Percentiles rank a stretch among this genome's conserved stretches.
phyloP scores from a whole-genome alignment of 2,329 filamentous ascomycete genomes.

The Coniosporium tulheliwenetii region DNA sequence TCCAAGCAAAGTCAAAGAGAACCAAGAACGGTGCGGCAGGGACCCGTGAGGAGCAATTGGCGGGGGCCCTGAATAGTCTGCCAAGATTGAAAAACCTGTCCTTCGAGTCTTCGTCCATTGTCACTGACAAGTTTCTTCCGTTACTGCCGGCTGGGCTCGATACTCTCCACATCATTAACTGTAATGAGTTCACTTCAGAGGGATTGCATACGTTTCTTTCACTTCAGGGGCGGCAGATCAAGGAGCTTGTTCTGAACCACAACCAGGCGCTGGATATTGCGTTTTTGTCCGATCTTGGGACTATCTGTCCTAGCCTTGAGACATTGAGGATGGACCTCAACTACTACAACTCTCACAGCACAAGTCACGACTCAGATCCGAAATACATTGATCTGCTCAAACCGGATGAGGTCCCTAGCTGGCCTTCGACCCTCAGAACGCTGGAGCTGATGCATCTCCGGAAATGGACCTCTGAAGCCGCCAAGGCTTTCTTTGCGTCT shows the following conservation, averaged over 20 bases:
- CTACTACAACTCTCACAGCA: constrained; percentile 56
- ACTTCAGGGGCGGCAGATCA: constrained; percentile 51
- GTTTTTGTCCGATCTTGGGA: constrained; percentile 53
- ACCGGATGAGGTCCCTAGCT: constrained; percentile 52
- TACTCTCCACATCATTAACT: constrained; percentile 62
- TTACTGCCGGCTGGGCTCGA: constrained; percentile 50
- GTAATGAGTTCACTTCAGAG: constrained; percentile 55
- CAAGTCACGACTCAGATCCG: constrained; percentile 57
- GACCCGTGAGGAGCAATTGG: constrained; percentile 24
- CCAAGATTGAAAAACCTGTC: constrained; percentile 49
- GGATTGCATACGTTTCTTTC: constrained; percentile 50
- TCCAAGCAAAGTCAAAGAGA: constrained; percentile 35
- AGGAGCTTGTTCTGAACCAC: constrained; percentile 55
- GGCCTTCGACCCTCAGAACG: constrained; percentile 56
- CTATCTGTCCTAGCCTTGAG: constrained; percentile 54
- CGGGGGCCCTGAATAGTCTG: constrained; percentile 39
- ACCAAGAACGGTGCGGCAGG: constrained; percentile 21
- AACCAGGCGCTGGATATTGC: constrained; percentile 64
- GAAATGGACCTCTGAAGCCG: constrained; percentile 54
- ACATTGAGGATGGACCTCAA: constrained; percentile 62
- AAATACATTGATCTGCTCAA: constrained; percentile 53
- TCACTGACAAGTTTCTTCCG: constrained; percentile 53
- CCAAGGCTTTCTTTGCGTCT: constrained; percentile 64
- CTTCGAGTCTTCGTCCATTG: constrained; percentile 59
- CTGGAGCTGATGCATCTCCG: constrained; percentile 66